Conservation (phyloP, 768 basidiomycete genomes). For the Hypholoma fasciculare region DNA sequence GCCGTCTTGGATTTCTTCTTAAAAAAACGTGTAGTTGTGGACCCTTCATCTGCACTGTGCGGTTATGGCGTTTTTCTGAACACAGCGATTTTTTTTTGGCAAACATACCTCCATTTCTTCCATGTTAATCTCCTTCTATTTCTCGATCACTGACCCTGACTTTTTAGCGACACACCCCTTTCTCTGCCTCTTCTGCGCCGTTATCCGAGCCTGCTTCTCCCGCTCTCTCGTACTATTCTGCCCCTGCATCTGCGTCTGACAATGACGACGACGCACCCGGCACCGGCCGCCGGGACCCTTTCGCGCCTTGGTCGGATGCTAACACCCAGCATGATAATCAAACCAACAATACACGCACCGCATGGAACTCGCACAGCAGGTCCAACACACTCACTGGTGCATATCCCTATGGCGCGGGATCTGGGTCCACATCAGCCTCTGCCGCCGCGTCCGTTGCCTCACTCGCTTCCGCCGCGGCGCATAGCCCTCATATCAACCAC, state of each 20-base stretch:
- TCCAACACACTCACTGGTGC: background rate
- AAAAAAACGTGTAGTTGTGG: no score
- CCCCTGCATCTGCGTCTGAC: background rate
- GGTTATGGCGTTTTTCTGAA: no score
- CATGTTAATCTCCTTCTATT: background rate
- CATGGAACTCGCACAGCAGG: background rate
- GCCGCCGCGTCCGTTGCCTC: constrained; percentile 1
- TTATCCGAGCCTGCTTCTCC: background rate
- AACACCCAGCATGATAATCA: background rate
- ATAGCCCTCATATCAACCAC: background rate
- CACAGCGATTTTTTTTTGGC: no score
- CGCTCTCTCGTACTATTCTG: background rate
- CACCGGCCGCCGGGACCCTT: background rate
- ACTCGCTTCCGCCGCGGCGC: background rate
- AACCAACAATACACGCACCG: background rate
- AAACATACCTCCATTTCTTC: no score
- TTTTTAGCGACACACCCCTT: background rate
- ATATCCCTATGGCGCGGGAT: background rate
- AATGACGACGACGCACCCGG: background rate
- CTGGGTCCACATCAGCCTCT: constrained; percentile 1
- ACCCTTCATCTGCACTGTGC: no score
- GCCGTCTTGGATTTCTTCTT: no score
- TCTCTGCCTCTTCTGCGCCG: background rate
- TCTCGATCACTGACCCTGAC: background rate
- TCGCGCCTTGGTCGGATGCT: background rate